Evolutionary conservation across 108 stramenopile genomes (phyloP), one percentile per base, ranked within the genome.

Genomic region (Nannochloropsis salina): DNA sequence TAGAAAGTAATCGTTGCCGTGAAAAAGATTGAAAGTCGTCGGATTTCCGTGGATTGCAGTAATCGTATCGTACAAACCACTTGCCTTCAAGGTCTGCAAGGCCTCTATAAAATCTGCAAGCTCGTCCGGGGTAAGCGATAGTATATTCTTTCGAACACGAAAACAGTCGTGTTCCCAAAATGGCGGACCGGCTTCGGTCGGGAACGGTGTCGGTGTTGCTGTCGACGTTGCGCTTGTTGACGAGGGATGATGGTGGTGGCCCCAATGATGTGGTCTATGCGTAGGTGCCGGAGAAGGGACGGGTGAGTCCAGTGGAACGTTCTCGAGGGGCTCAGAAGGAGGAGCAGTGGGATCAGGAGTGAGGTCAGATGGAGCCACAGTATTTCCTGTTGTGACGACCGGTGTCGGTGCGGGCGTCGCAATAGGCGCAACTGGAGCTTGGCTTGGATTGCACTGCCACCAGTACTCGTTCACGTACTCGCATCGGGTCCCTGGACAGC

Each of bases 391-490:
- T n/a, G 61, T 74, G 8, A 74, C 61, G 61, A 74, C 61, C 20
- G 61, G 61, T n/a, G 61, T n/a, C 20, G 61, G 61, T 1, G 61
- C 61, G 2, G n/a, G 20, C 1, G 61, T 15, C 61, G 20, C n/a
- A 1, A 74, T n/a, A 15, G 61, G 61, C n/a, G 61, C 61, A 31
- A 31, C 0, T 31, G 31, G 31, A n/a, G 61, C 61, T n/a, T 74
- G 20, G 61, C 20, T 74, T 15, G 61, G 61, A n/a, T 74, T 74
- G 61, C 61, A 74, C 61, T 74, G 61, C 61, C 61, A 74, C 61
- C 61, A 74, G 61, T 74, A 74, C 20, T 74, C 61, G 61, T 74
- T 74, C 61, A 74, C 61, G 61, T 74, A 74, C 61, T 74, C 61
- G n/a, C 61, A 74, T 74, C n/a, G 61, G n/a, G 15, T 15, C 15